Evolutionary conservation across 345 rosid genomes (phyloP).

Genomic region (Theobroma cacao): DNA sequence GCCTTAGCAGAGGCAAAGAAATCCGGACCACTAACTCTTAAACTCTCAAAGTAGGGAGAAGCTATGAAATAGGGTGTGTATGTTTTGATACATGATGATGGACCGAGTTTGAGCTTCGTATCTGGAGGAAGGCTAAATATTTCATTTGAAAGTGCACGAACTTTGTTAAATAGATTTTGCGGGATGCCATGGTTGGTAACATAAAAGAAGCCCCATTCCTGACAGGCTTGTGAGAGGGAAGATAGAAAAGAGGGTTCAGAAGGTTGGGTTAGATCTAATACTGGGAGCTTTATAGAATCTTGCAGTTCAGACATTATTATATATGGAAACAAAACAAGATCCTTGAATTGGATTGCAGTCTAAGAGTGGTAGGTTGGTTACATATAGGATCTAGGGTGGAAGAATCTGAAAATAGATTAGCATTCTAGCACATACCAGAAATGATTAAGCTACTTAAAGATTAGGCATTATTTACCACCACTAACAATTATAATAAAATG

Average conservation of each 20-base stretch:
- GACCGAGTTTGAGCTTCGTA: slow-evolving; percentile 66
- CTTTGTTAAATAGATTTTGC: slow-evolving; percentile 32
- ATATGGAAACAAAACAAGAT: slow-evolving; percentile 12
- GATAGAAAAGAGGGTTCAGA: slow-evolving; percentile 33
- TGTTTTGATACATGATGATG: slow-evolving; percentile 38
- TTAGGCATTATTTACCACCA: slow-evolving; percentile 12
- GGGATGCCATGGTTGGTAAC: slow-evolving; percentile 71
- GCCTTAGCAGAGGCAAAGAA: slow-evolving; percentile 55
- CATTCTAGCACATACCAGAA: slow-evolving; percentile 2
- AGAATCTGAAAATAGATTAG: not conserved
- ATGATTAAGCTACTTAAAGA: slow-evolving; percentile 12
- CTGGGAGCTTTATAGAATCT: slow-evolving; percentile 51
- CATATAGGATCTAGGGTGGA: not conserved
- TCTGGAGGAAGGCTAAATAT: slow-evolving; percentile 51
- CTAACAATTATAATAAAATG: slow-evolving; percentile 19
- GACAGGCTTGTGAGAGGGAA: slow-evolving; percentile 61
- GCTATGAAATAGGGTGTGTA: slow-evolving; percentile 78
- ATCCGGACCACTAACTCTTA: slow-evolving; percentile 64
- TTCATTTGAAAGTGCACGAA: slow-evolving; percentile 36
- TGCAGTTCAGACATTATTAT: slow-evolving; percentile 42
- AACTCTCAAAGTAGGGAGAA: slow-evolving; percentile 78
- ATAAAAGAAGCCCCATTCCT: slow-evolving; percentile 72
- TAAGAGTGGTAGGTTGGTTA: slow-evolving; percentile 5
- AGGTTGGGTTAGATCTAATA: slow-evolving; percentile 59
- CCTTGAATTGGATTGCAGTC: not conserved